A percentile compares a stretch with the other conserved stretches of the same genome.
Evolutionary conservation across 2,329 filamentous ascomycete genomes (phyloP).

Genomic region (Ilyonectria mors-panacis): DNA sequence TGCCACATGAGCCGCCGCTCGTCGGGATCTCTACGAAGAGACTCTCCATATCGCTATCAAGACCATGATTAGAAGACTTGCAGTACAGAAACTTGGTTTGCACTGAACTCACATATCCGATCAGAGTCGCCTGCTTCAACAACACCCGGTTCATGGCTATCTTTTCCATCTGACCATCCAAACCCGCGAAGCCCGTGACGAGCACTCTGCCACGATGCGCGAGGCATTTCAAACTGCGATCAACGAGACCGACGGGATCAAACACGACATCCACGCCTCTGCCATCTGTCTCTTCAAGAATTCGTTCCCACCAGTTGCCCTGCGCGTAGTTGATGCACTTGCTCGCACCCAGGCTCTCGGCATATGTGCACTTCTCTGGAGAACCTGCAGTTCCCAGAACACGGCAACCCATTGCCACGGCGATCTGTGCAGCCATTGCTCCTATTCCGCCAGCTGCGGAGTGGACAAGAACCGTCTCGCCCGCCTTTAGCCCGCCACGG

Average conservation of each 20-base stretch:
- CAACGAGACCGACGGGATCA: constrained; percentile 71
- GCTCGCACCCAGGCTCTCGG: constrained; percentile 57
- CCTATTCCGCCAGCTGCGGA: constrained; percentile 70
- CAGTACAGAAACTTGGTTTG: too few relatives aligned
- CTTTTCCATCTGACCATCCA: constrained; percentile 66
- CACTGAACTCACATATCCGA: constrained; percentile 63
- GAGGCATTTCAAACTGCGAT: constrained; percentile 67
- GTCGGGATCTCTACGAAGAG: constrained; percentile 63
- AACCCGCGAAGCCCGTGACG: constrained; percentile 71
- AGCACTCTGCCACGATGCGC: constrained; percentile 69
- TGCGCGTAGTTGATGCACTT: constrained; percentile 58
- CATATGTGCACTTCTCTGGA: constrained; percentile 60
- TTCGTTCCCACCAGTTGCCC: constrained; percentile 64
- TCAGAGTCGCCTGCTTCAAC: constrained; percentile 66
- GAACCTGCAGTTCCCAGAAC: constrained; percentile 69
- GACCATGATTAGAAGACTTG: neutral
- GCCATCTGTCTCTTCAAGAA: constrained; percentile 62
- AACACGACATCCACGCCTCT: constrained; percentile 71
- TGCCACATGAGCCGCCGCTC: constrained; percentile 65
- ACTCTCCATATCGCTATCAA: constrained; percentile 69
- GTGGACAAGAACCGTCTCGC: constrained; percentile 68
- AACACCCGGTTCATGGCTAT: constrained; percentile 69
- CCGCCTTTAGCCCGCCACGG: constrained; percentile 57
- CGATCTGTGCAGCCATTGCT: constrained; percentile 69
- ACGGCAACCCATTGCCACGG: constrained; percentile 64